Evolutionary conservation across 2,329 filamentous ascomycete genomes (phyloP).

Genomic region (Cladosporium sphaerospermum): DNA sequence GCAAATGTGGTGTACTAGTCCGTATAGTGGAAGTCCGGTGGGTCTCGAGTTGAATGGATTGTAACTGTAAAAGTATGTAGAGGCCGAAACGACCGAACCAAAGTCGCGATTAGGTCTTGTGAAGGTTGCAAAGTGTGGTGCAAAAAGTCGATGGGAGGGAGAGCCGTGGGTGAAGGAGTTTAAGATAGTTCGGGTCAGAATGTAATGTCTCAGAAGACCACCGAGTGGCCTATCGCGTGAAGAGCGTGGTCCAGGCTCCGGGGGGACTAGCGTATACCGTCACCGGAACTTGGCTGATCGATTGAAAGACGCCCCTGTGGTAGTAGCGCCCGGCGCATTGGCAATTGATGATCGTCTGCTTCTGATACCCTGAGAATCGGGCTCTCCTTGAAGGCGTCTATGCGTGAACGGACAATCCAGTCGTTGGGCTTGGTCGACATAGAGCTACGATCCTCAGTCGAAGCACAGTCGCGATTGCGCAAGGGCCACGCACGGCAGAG

Average conservation of each 20-base stretch:
- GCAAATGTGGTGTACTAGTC: not conserved
- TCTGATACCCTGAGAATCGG: slow-evolving; percentile 1
- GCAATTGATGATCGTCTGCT: slow-evolving; percentile 9
- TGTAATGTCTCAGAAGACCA: slow-evolving; percentile 12
- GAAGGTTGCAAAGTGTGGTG: slow-evolving; percentile 5
- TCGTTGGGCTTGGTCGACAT: slow-evolving; percentile 5
- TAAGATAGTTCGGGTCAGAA: slow-evolving; percentile 11
- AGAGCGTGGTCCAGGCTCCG: slow-evolving; percentile 10
- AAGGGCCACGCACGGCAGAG: not conserved
- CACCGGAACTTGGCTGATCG: slow-evolving; percentile 9
- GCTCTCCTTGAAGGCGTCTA: slow-evolving; percentile 5
- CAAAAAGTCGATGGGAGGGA: not conserved
- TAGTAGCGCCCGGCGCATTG: slow-evolving; percentile 12
- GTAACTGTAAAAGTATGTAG: slow-evolving; percentile 4
- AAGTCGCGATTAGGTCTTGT: slow-evolving; percentile 8
- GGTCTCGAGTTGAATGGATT: not conserved
- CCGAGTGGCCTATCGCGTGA: slow-evolving; percentile 11
- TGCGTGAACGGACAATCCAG: slow-evolving; percentile 8
- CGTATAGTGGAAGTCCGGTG: not conserved
- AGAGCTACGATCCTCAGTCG: not conserved
- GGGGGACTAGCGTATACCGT: slow-evolving; percentile 6
- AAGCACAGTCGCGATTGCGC: slow-evolving; percentile 5
- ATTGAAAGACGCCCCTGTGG: slow-evolving; percentile 10
- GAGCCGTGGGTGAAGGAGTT: slow-evolving; percentile 10
- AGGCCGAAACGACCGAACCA: slow-evolving; percentile 8